Conservation (phyloP, 2,329 filamentous ascomycete species). For the Basipetospora chlamydospora region DNA sequence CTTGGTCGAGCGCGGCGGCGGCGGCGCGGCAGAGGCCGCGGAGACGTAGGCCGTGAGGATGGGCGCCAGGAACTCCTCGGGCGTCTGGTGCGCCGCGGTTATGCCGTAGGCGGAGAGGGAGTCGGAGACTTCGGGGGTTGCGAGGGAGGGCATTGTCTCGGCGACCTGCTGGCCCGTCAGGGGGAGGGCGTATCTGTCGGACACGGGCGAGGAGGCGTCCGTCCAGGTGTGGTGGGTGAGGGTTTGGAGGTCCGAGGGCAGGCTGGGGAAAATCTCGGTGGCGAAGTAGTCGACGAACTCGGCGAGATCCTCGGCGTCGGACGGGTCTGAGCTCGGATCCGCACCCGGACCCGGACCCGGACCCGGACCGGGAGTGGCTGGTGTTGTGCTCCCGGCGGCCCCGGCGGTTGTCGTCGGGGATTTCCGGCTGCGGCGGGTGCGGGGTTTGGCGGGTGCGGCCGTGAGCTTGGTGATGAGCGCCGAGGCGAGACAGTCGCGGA, state of each 20-base stretch:
- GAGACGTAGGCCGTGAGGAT: constrained; percentile 44
- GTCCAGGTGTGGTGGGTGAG: constrained; percentile 44
- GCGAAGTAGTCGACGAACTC: constrained; percentile 77
- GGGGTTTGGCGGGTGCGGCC: constrained; percentile 27
- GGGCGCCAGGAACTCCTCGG: constrained; percentile 44
- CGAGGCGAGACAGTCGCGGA: constrained; percentile 60
- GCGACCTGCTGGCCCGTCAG: not conserved
- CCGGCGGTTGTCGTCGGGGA: not conserved
- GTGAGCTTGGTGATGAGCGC: constrained; percentile 49
- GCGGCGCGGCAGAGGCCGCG: constrained; percentile 34
- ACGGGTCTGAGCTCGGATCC: constrained; percentile 8
- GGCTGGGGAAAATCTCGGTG: constrained; percentile 47
- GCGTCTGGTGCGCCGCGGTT: constrained; percentile 18
- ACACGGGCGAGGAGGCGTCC: constrained; percentile 9
- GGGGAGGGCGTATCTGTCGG: constrained; percentile 23
- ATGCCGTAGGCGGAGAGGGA: constrained; percentile 7
- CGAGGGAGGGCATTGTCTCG: constrained; percentile 29
- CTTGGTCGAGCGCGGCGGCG: constrained; percentile 27
- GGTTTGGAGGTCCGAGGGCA: constrained; percentile 46
- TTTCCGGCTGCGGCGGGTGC: constrained; percentile 19
- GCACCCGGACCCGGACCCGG: constrained; percentile 10
- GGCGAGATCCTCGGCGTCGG: constrained; percentile 50
- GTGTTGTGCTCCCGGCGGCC: no score
- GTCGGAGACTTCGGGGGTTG: constrained; percentile 18
- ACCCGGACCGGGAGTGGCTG: not conserved